Conservation (phyloP, 345 rosid species). For the Eucalyptus curtisii region DNA sequence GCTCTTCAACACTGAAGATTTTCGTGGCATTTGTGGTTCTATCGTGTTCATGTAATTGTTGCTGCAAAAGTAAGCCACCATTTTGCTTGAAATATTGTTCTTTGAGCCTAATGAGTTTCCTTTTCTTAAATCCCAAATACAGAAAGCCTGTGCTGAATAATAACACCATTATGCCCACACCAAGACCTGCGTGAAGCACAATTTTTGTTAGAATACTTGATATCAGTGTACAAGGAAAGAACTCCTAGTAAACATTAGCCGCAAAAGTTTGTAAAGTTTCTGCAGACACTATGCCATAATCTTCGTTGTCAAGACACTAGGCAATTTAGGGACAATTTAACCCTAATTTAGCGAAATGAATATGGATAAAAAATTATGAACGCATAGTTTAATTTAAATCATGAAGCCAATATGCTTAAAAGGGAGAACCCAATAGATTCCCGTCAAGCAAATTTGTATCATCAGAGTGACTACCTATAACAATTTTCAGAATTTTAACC, state of each 20-base stretch:
- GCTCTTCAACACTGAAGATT: constrained; percentile 17
- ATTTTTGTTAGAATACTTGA: too few relatives aligned
- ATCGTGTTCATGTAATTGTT: background rate
- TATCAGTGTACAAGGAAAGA: too few relatives aligned
- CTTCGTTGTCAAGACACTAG: too few relatives aligned
- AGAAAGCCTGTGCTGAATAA: too few relatives aligned
- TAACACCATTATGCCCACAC: fast-evolving
- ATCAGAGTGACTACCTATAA: background rate
- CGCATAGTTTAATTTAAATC: background rate
- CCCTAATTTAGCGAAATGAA: background rate
- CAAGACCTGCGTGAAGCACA: too few relatives aligned
- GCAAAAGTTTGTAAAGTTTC: too few relatives aligned
- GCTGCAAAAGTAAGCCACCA: too few relatives aligned
- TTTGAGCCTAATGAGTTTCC: too few relatives aligned
- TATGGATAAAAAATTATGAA: background rate
- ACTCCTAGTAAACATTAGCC: too few relatives aligned
- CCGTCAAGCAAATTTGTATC: background rate
- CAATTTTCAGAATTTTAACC: background rate
- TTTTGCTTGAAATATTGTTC: too few relatives aligned
- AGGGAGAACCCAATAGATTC: background rate
- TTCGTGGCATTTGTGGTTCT: background rate
- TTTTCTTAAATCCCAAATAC: too few relatives aligned
- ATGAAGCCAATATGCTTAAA: background rate
- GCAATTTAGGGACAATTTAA: background rate
- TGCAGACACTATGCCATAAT: too few relatives aligned